These are phyloP conservation scores for Stentor roeselii DNA, from an alignment of 73 alveolate species.

Conservation along the genomic window DNA sequence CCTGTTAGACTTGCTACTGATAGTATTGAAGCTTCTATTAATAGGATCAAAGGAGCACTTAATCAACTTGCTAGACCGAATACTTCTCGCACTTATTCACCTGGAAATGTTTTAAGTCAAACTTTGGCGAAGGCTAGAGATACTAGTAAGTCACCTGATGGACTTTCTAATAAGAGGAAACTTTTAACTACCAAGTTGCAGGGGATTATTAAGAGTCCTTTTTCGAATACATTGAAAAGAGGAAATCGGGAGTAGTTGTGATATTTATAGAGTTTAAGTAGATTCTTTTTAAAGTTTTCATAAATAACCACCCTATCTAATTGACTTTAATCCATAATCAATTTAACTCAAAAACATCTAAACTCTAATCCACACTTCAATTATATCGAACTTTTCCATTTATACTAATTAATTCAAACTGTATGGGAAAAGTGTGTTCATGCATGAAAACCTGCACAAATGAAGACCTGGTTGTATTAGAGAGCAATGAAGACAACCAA, in stretches of 20 bases:
- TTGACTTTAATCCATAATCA: no score
- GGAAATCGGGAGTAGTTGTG: not conserved
- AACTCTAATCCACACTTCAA: no score
- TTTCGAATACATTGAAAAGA: not conserved
- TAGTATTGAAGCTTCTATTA: slow-evolving; percentile 18
- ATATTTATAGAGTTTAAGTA: no score
- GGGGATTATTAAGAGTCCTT: slow-evolving; percentile 5
- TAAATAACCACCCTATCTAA: not conserved
- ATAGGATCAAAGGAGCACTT: slow-evolving; percentile 21
- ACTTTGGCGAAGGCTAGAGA: not conserved
- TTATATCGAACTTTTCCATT: no score
- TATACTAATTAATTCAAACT: no score
- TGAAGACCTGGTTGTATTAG: not conserved
- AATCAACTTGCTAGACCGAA: not conserved
- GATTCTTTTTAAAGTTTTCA: no score
- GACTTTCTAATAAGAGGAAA: not conserved
- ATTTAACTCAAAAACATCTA: no score
- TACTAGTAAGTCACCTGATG: not conserved
- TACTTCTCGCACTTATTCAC: not conserved
- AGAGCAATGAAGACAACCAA: not conserved
- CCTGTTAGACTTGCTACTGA: not conserved
- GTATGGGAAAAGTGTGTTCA: not conserved
- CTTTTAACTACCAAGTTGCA: not conserved
- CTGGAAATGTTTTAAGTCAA: not conserved
- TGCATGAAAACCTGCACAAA: not conserved